Conservation (phyloP, 441 rosid species). For the Raphanus hybrid region DNA sequence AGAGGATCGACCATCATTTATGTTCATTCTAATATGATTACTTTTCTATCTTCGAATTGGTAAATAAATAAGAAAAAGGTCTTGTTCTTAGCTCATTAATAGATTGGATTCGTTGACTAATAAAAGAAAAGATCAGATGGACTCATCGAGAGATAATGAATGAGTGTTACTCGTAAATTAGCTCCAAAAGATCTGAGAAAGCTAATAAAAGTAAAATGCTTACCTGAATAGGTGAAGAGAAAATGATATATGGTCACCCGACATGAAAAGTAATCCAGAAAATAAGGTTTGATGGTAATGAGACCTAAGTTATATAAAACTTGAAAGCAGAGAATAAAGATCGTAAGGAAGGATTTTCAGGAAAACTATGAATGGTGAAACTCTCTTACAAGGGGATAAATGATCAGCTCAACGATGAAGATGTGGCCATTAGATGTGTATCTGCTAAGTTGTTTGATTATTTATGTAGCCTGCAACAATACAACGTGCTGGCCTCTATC, state of each 20-base stretch:
- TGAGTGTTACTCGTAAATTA: background rate
- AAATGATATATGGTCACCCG: conserved; percentile 15
- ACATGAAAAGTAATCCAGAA: conserved; percentile 15
- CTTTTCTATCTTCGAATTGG: conserved; percentile 2
- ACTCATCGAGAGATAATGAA: background rate
- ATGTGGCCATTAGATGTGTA: conserved; percentile 34
- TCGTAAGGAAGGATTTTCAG: background rate
- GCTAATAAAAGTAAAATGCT: background rate
- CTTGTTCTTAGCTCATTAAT: background rate
- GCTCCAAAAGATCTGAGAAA: background rate
- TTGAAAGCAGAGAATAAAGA: conserved; percentile 6
- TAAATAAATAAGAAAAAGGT: background rate
- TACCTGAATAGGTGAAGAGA: conserved; percentile 30
- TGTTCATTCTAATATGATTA: background rate
- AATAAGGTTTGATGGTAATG: conserved; percentile 15
- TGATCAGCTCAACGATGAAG: conserved; percentile 26
- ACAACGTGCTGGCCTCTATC: conserved; percentile 44
- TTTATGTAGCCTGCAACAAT: conserved; percentile 38
- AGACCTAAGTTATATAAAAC: conserved; percentile 2
- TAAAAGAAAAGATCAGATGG: conserved; percentile 19
- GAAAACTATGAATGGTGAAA: conserved; percentile 9
- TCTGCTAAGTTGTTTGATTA: conserved; percentile 21
- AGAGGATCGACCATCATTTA: background rate
- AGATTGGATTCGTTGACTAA: conserved; percentile 21
- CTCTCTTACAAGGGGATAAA: background rate